Evolutionary conservation across 2,329 filamentous ascomycete species (phyloP).

Genomic region (Fusarium newnesense): DNA sequence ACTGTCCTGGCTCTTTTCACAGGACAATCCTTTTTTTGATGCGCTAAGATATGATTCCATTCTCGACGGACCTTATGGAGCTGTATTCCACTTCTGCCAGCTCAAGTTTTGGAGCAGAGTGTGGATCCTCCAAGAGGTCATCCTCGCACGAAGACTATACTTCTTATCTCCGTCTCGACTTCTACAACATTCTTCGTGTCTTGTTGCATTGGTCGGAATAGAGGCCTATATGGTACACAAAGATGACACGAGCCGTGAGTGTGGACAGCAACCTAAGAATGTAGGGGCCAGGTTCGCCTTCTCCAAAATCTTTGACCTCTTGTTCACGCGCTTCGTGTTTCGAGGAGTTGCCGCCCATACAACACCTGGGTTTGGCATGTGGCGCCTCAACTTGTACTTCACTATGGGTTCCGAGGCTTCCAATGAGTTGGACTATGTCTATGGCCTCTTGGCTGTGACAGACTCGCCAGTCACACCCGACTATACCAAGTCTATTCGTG

Average conservation of each 20-base stretch:
- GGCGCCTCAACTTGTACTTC: neutral
- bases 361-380: too few species aligned
- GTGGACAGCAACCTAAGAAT: too few species aligned
- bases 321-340: neutral
- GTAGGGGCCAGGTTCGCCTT: too few species aligned
- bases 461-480: neutral
- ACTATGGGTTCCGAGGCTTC: neutral
- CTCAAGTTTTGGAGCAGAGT: neutral
- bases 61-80: neutral
- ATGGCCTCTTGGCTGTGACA: neutral
- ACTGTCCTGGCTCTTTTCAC: neutral
- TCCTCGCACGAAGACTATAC: neutral
- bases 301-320: neutral
- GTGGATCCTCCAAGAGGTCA: neutral
- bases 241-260: too few species aligned
- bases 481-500: neutral
- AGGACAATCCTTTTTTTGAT: neutral
- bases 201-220: too few species aligned
- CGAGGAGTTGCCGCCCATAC: too few species aligned
- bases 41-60: rapidly evolving
- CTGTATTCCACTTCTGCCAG: neutral
- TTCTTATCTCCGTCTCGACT: neutral
- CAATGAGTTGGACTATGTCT: neutral
- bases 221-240: too few species aligned
- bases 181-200: neutral